Evolutionary conservation across 2,329 filamentous ascomycete genomes (phyloP), one percentile per base, ranked within the genome.

Genomic region (Exophiala sp.): DNA sequence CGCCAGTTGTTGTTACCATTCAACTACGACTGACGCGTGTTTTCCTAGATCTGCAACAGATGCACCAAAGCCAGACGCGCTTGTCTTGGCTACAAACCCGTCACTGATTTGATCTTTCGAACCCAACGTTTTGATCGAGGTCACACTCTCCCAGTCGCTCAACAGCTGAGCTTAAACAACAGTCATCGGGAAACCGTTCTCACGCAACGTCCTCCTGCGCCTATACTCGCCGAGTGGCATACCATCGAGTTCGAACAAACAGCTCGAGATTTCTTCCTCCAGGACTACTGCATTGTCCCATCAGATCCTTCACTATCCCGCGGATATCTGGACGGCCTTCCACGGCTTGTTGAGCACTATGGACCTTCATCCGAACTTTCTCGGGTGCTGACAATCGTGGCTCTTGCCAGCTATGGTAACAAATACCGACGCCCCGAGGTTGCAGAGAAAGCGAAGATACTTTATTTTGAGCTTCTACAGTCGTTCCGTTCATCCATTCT

Each of bases 321-420:
- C 20, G 41, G 41, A 6, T 43, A 43, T 32, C 41, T 43, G 21
- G 41, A 43, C 9, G 41, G 41, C 14, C 41, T 43, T 24, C 20
- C 20, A 14, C 41, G 29, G 21, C 21, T 43, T 9, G 5, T 43
- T 7, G 41, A 24, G 9, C 29, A 43, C 21, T 24, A 2, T n/a
- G 41, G 41, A 29, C n/a, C 41, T 24, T 43, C 20, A 9, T 43
- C 41, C 21, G 40, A 43, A 29, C 8, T 43, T 3, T 43, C 41
- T 7, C 20, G 21, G 29, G 41, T 24, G 10, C 20, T 43, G 41
- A 43, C 41, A 10, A 32, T 43, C 14, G 41, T 43, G 3, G 21
- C 41, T 18, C 14, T 43, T n/a, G 41, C 41, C 41, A 43, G 41
- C 41, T 43, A 43, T 14, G 41, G 18, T 14, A 43, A 43, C 41